Evolutionary conservation across 2,329 filamentous ascomycete species (phyloP).

Genomic region (Botrytis deweyae): DNA sequence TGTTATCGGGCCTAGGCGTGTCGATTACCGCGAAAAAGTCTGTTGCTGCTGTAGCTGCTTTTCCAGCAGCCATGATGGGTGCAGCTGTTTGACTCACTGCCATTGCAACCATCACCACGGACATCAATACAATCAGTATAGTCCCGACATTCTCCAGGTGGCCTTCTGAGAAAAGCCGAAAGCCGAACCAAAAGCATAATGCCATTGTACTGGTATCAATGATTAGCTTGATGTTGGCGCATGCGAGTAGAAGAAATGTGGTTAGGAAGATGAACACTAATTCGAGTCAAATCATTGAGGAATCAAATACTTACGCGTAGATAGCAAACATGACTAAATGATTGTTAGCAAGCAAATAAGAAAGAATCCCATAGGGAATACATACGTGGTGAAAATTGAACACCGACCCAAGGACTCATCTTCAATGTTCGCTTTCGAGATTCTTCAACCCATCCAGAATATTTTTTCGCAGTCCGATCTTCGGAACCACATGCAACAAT

Average conservation of each 20-base stretch:
- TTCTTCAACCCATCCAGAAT: slow-evolving; percentile 55
- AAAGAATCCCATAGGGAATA: not conserved
- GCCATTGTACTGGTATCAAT: slow-evolving; percentile 48
- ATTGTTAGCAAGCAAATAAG: slow-evolving; percentile 5
- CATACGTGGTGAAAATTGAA: slow-evolving; percentile 50
- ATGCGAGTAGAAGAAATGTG: not conserved
- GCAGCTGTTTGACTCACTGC: slow-evolving; percentile 54
- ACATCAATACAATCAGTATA: slow-evolving; percentile 46
- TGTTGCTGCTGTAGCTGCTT: slow-evolving; percentile 41
- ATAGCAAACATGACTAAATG: slow-evolving; percentile 41
- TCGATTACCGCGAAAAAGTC: slow-evolving; percentile 41
- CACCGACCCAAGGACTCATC: slow-evolving; percentile 51
- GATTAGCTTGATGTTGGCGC: not conserved
- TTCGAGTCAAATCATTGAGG: not conserved
- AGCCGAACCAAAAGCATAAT: slow-evolving; percentile 63
- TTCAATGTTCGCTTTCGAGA: slow-evolving; percentile 50
- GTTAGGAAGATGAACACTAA: not conserved
- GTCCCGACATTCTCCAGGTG: slow-evolving; percentile 51
- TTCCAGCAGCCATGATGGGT: slow-evolving; percentile 51
- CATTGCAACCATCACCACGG: slow-evolving; percentile 24
- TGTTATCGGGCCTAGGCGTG: slow-evolving; percentile 39
- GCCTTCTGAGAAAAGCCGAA: slow-evolving; percentile 45
- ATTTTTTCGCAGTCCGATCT: slow-evolving; percentile 52
- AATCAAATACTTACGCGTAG: slow-evolving; percentile 30
- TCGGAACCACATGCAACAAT: slow-evolving; percentile 63